These are phyloP conservation scores for Aspergillus asperescens DNA, from an alignment of 495 filamentous ascomycete genomes.

Conservation along the genomic window DNA sequence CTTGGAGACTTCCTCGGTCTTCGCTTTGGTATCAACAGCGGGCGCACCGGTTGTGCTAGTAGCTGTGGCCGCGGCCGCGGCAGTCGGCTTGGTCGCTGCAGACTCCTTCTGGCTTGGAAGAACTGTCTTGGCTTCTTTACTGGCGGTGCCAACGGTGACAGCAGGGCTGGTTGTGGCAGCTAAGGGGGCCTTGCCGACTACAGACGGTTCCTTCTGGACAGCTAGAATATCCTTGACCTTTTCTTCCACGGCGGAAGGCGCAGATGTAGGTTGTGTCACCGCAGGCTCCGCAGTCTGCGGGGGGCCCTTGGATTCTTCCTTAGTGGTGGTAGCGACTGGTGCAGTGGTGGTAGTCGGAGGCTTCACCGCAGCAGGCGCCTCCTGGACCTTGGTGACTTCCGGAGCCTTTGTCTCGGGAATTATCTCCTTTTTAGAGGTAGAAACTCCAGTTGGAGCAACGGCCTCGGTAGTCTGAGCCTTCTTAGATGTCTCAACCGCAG, in stretches of 20 bases:
- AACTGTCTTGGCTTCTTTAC: neutral
- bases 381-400: neutral
- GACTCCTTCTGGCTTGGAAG: neutral
- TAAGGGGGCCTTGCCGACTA: neutral
- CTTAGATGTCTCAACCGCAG: neutral
- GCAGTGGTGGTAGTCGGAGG: neutral
- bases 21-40: neutral
- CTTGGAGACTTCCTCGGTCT: neutral
- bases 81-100: slow-evolving; percentile 1
- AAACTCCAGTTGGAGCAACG: neutral
- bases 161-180: slow-evolving; percentile 1
- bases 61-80: neutral
- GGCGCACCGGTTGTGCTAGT: neutral
- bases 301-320: neutral
- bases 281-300: neutral
- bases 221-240: neutral
- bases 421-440: slow-evolving; percentile 11
- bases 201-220: neutral
- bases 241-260: neutral
- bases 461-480: neutral
- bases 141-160: neutral
- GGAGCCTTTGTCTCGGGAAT: slow-evolving; percentile 1
- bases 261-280: neutral
- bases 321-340: neutral
- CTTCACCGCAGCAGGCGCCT: neutral